Evolutionary conservation across 2,329 filamentous ascomycete genomes (phyloP), one percentile per base, ranked within the genome.

Genomic region (Penicillium sp.): DNA sequence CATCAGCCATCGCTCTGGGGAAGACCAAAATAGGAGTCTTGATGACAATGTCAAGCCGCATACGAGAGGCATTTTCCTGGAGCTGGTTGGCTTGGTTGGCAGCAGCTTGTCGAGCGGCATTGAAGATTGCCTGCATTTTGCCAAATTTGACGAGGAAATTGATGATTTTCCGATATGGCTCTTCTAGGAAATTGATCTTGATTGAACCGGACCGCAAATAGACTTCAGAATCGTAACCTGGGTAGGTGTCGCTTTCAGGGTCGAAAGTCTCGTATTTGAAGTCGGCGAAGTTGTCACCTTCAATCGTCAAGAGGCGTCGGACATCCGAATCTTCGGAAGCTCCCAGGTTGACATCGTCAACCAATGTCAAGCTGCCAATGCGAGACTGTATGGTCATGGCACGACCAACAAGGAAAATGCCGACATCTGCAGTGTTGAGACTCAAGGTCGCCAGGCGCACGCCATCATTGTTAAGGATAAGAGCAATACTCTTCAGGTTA

Each of bases 71-170:
- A 67, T 87, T 92, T 67, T 97, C 89, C 68, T 97, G 94, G 5
- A 99, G 85, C 68, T 97, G 92, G 54, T 85, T 96, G 9, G 94
- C 95, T 72, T 97, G 92, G 58, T 90, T 93, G 34, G 94, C 91
- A 2, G 95, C 94, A 34, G 93, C 95, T 74, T 96, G 91, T 29
- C 95, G 86, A 11, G 95, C 94, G 37, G 94, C 93, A 69, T 99
- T 99, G 79, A 96, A 99, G 49, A 99, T 89, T 19, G 94, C 93
- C 74, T 99, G 94, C 94, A 99, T 99, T 75, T 96, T 96, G 56
- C 95, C 94, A 71, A 99, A 99, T 67, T 99, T 99, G 71, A 99
- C 92, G 39, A 96, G 81, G 73, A 99, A 99, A 63, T 95, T 91
- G 74, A 99, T 91, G 60, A 99, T 97, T 76, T 97, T 97, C 48